phyloP scores from a whole-genome alignment of 2,329 filamentous ascomycete species.

The Blumeria hordei region DNA sequence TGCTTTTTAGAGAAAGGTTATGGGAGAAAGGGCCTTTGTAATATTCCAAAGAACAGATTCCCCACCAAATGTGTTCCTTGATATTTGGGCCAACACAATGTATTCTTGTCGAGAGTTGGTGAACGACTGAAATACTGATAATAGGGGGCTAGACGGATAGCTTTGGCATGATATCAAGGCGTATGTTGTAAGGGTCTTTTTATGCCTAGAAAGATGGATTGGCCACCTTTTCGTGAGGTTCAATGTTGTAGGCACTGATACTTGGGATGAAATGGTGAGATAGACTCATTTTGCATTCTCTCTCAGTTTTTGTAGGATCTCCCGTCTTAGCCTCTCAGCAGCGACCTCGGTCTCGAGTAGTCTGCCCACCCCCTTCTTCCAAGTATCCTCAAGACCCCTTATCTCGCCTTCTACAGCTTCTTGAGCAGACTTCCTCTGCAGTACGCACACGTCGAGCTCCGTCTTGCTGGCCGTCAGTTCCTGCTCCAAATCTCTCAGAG shows the following conservation, averaged over 20 bases:
- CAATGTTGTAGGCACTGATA: too few relatives aligned
- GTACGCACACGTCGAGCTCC: constrained; percentile 50
- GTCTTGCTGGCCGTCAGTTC: constrained; percentile 45
- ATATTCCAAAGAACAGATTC: too few relatives aligned
- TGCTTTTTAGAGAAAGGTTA: too few relatives aligned
- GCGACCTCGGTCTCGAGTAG: constrained; percentile 76
- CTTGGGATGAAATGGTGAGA: neutral
- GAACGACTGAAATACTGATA: too few relatives aligned
- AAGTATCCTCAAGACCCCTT: constrained; percentile 46
- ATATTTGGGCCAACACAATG: too few relatives aligned
- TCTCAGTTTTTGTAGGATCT: constrained; percentile 40
- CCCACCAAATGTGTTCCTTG: too few relatives aligned
- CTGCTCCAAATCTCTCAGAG: constrained; percentile 43
- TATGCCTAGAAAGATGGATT: constrained; percentile 6
- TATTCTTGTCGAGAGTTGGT: too few relatives aligned
- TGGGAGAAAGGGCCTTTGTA: too few relatives aligned
- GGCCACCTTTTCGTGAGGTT: neutral
- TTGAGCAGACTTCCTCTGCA: constrained; percentile 44
- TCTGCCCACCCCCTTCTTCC: constrained; percentile 54
- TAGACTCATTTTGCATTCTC: constrained; percentile 9
- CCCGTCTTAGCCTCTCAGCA: constrained; percentile 42
- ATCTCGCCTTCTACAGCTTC: constrained; percentile 51
- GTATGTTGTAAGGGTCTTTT: neutral
- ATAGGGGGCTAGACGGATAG: too few relatives aligned
- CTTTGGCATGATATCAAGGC: too few relatives aligned